Base-by-base conservation (phyloP, 257 asterid genomes). In the Solanum stenotomum region DNA sequence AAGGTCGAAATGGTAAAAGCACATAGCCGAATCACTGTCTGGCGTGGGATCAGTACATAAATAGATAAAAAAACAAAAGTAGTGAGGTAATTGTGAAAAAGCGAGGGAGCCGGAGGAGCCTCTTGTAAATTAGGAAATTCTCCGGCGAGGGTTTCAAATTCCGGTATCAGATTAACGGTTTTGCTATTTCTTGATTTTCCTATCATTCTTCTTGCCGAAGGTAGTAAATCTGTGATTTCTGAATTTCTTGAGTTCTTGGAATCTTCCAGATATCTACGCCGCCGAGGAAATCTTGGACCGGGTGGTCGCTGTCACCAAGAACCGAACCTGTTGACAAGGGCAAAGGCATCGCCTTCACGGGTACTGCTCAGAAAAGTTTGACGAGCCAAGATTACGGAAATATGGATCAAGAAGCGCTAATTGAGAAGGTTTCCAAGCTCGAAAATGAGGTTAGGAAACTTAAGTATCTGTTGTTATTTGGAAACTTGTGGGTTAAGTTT, bases 401-500 rank as follows among this genome's bases (percentile, higher is more conserved):
- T 59, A 33, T 94, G 95, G 96, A 92, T 91, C 92, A 89, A 23
- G 97, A 91, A 59, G 88, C 94, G 76, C 87, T 95, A 76, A 88
- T 89, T 37, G 92, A 90, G 86, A 93, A 93, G 93, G 89, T 92
- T 18, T 85, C 92, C 37, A 91, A 92, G 91, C 96, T 94, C 87
- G 96, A 97, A 89, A 94, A 90, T 70, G 98, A 97, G 96, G 99
- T 97, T 25, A 72, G 93, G 81, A 29, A 59, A 68, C 61, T 29
- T 34, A 67, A 68, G 7, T 71, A 56, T 40, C 23, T 46, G 46
- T 31, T 27, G 46, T 9, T 40, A 25, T 72, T 87, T 90, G 38
- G 87, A 84, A 85, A 52, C 81, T 93, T 87, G 86, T 75, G 44
- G 38, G 67, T 44, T 63, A 23, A 63, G 71, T 63, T 63, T 23